A percentile compares a stretch with the other conserved stretches of the same genome.
These are phyloP conservation scores for Chimonanthus salicifolius DNA, from an alignment of 164 flowering plant species.

Conservation along the genomic window DNA sequence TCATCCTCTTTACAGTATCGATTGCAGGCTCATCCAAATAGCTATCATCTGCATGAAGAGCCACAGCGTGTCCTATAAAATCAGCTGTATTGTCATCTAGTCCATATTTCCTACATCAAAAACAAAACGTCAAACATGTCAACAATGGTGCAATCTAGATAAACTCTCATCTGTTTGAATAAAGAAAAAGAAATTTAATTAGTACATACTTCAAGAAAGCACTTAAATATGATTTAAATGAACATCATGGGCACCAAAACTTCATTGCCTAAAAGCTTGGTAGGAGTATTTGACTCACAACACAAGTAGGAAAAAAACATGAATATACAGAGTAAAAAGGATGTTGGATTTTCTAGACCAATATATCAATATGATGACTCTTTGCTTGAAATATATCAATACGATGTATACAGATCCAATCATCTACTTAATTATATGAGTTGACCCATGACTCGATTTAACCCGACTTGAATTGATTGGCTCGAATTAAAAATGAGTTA, in stretches of 20 bases:
- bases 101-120: slow-evolving; percentile 69
- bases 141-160: background rate
- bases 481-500: too few relatives aligned
- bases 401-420: too few relatives aligned
- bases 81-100: slow-evolving; percentile 88
- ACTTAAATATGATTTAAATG: background rate
- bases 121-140: slow-evolving; percentile 1
- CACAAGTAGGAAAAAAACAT: too few relatives aligned
- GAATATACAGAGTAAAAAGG: too few relatives aligned
- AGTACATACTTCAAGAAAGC: too few relatives aligned
- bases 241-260: background rate
- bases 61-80: slow-evolving; percentile 96
- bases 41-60: slow-evolving; percentile 66
- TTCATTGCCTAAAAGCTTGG: background rate
- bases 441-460: too few relatives aligned
- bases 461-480: too few relatives aligned
- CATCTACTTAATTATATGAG: too few relatives aligned
- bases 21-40: slow-evolving; percentile 84
- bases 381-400: too few relatives aligned
- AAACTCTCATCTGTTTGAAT: background rate
- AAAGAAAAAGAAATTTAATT: background rate
- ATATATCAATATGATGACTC: too few relatives aligned
- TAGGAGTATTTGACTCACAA: too few relatives aligned
- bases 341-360: too few relatives aligned
- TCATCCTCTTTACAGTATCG: slow-evolving; percentile 77